phyloP scores from a whole-genome alignment of 2,329 filamentous ascomycete genomes.

The Pleurostoma richardsiae region DNA sequence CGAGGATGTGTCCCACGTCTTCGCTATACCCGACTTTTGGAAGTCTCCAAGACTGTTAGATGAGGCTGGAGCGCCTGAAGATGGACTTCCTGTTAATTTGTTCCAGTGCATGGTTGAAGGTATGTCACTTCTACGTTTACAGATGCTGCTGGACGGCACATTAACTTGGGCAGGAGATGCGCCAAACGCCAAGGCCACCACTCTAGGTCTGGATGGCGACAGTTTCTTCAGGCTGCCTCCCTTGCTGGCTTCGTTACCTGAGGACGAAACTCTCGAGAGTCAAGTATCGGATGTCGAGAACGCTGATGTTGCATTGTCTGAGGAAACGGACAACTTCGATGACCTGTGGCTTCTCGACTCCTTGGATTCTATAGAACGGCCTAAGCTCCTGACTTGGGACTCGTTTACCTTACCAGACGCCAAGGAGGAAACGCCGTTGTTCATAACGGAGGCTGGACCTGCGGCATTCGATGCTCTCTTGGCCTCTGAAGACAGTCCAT shows the following conservation, averaged over 20 bases:
- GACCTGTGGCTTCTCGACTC: conserved; percentile 44
- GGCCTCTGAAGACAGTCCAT: conserved; percentile 30
- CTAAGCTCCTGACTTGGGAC: conserved; percentile 64
- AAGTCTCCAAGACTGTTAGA: conserved; percentile 46
- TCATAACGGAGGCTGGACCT: conserved; percentile 66
- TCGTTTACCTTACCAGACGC: conserved; percentile 46
- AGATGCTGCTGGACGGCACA: too few species aligned
- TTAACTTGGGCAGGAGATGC: too few species aligned
- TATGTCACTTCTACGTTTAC: too few species aligned
- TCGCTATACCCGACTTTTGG: conserved; percentile 60
- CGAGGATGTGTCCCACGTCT: conserved; percentile 42
- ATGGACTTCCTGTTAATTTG: background rate
- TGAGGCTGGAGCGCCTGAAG: conserved; percentile 6
- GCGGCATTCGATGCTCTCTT: conserved; percentile 61
- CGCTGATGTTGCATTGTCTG: conserved; percentile 5
- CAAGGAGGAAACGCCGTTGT: conserved; percentile 33
- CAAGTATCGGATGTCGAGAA: too few species aligned
- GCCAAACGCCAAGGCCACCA: too few species aligned
- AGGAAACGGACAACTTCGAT: conserved; percentile 2
- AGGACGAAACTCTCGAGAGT: too few species aligned
- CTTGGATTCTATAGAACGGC: conserved; percentile 18
- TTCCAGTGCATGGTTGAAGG: too few species aligned
- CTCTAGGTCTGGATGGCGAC: conserved; percentile 9
- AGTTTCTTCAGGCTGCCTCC: conserved; percentile 39
- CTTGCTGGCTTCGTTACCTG: too few species aligned